Base-by-base conservation (phyloP, 2,329 filamentous ascomycete species). In the Pseudomassariella vexata region DNA sequence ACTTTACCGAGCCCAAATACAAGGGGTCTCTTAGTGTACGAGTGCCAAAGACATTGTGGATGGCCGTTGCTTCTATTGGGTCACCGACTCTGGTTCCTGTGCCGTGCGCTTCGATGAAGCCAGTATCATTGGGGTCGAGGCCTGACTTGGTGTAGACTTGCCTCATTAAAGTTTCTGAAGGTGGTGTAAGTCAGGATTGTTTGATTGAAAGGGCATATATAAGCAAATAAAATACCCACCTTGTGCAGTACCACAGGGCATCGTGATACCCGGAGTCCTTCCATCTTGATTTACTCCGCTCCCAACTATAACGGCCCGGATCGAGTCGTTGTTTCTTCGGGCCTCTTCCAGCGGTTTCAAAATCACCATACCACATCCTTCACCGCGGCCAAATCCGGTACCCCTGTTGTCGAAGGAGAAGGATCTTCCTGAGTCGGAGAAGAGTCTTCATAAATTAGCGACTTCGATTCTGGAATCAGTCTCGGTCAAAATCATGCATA, bases 331-430 rank as follows among this genome's bases (percentile, higher is more conserved):
- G 39, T 76, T 73, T 24, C 48, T 53, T 16, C 76, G 47, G 3
- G 76, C 76, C 36, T 71, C 62, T 20, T 66, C 61, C 0, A 80
- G 58, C 1, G 63, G 65, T 54, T 81, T 81, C 9, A 82, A 48
- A 9, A 79, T 48, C 3, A 82, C 42, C 30, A 69, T 60, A 6
- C 60, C 72, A 14, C 68, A 65, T 4, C 75, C 77, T 42, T 82
- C 77, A 7, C 74, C 78, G 8, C 77, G 66, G 0, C 68, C 75
- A 42, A 78, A 83, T 0, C 79, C 79, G 23, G 66, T 66, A 5
- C 66, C 73, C 28, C 59, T 54, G 12, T 52, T 50, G 42, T 73
- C 73, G 41, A 66, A 74, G 19, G 70, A 69, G 30, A 63, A 65
- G 10, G 66, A 75, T 22, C 65, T 59, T 2, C 71, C 71, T 0